Percentiles rank a stretch among this genome's conserved stretches.
Conservation (phyloP, 176 grass and related monocot species). For the Neostapfia colusana region DNA sequence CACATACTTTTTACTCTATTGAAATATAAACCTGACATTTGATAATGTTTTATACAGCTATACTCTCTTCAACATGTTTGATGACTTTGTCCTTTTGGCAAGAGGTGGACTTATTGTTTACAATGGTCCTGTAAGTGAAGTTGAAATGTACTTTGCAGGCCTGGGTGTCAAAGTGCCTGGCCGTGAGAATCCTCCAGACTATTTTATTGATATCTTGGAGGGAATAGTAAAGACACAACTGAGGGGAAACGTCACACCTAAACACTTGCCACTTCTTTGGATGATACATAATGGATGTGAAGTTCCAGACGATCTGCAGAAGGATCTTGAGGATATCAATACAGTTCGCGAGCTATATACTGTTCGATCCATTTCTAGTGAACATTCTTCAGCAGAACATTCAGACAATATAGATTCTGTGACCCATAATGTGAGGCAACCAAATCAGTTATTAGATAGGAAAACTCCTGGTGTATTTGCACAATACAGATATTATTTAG, state of each 20-base stretch:
- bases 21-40: constrained; percentile 29
- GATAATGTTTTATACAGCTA: constrained; percentile 56
- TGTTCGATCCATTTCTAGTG: constrained; percentile 32
- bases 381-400: constrained; percentile 44
- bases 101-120: constrained; percentile 79
- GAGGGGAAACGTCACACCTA: constrained; percentile 45
- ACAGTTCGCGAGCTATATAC: constrained; percentile 46
- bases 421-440: constrained; percentile 29
- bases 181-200: constrained; percentile 74
- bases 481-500: constrained; percentile 69
- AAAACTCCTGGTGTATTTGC: constrained; percentile 55
- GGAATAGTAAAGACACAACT: constrained; percentile 54
- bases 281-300: constrained; percentile 67
- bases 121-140: constrained; percentile 57
- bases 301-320: constrained; percentile 55
- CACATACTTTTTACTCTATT: constrained; percentile 6
- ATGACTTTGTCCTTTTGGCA: constrained; percentile 80
- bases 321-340: constrained; percentile 51
- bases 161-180: constrained; percentile 65
- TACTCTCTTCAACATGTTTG: constrained; percentile 79
- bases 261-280: constrained; percentile 64
- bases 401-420: constrained; percentile 33
- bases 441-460: constrained; percentile 51
- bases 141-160: constrained; percentile 67
- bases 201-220: constrained; percentile 86